Evolutionary conservation across 371 early-diverging fungal genomes (phyloP), one percentile per base, ranked within the genome.

Genomic region (Apophysomyces elegans): DNA sequence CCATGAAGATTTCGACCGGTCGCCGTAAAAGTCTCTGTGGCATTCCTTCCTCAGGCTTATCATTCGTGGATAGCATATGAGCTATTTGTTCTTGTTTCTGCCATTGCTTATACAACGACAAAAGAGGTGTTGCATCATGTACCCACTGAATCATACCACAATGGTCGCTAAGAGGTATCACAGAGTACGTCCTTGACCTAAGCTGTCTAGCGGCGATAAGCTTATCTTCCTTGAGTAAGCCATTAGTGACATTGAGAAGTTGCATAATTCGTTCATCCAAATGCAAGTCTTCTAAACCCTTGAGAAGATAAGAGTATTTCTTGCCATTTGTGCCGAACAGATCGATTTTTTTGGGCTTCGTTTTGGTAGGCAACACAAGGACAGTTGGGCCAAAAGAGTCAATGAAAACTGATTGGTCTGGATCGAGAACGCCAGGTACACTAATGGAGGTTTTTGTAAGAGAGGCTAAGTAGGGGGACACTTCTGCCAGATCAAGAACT

Each of bases 141-240:
- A 99, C 94, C 97, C 95, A 99, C 74, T 99, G 95, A 60, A 99
- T 92, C 88, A 99, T 92, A 7, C 99, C 99, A n/a, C 90, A 90
- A 45, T 90, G 89, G 64, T 91, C 87, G 39, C 93, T 93, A 21
- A 99, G 83, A 0, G 99, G 99, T 18, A 99, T 90, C 0, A 99
- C 99, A 32, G 90, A 83, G 81, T 99, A 99, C 4, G 90, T 88
- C 11, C 96, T 77, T 0, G 96, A 88, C 26, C 78, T 75, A 64
- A 96, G 70, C 4, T 80, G 71, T 18, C 85, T 75, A 4, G 66
- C 41, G n/a, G 80, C 66, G 2, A 85, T 74, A 5, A 76, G 73
- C 61, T 77, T 77, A 65, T 93, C 88, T 36, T 85, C 78, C 11
- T 71, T 65, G 11, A 95, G 74, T 37, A 96, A 75, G 0, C 84